These are phyloP conservation scores for Dothidotthia symphoricarpi DNA, from an alignment of 2,329 filamentous ascomycete genomes.

Conservation along the genomic window DNA sequence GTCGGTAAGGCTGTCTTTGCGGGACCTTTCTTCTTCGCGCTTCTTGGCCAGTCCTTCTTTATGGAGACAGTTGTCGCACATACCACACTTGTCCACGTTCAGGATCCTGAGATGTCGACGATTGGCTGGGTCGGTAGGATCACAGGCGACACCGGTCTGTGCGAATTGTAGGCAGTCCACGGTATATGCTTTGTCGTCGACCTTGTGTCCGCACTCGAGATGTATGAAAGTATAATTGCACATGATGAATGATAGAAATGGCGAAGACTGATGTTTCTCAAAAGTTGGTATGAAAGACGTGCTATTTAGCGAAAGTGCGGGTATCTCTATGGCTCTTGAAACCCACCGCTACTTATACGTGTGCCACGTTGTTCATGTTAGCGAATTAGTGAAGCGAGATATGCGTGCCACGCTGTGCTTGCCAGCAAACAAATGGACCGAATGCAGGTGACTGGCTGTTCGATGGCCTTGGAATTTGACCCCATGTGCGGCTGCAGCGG, in stretches of 20 bases:
- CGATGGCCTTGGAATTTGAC: no score
- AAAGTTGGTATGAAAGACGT: slow-evolving; percentile 4
- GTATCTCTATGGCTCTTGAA: neutral
- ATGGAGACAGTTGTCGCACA: slow-evolving; percentile 17
- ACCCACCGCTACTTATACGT: slow-evolving; percentile 11
- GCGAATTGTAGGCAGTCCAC: slow-evolving; percentile 15
- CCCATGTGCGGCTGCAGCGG: no score
- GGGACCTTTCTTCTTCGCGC: neutral
- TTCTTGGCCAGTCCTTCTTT: neutral
- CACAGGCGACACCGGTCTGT: slow-evolving; percentile 12
- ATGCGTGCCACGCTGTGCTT: neutral
- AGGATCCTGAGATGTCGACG: slow-evolving; percentile 12
- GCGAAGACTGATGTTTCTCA: neutral
- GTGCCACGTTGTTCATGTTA: slow-evolving; percentile 2
- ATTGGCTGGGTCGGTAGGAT: slow-evolving; percentile 18
- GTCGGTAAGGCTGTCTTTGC: no score
- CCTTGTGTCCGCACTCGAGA: slow-evolving; percentile 21
- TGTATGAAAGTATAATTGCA: slow-evolving; percentile 22
- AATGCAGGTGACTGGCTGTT: neutral
- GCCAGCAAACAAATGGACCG: slow-evolving; percentile 4
- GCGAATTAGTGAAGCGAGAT: slow-evolving; percentile 5
- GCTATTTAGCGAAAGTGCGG: slow-evolving; percentile 8
- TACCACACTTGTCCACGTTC: slow-evolving; percentile 12
- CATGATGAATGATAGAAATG: slow-evolving; percentile 10
- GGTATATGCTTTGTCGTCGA: slow-evolving; percentile 19